Evolutionary conservation across 2,329 filamentous ascomycete species (phyloP).

Genomic region (Pyrenochaeta sp.): DNA sequence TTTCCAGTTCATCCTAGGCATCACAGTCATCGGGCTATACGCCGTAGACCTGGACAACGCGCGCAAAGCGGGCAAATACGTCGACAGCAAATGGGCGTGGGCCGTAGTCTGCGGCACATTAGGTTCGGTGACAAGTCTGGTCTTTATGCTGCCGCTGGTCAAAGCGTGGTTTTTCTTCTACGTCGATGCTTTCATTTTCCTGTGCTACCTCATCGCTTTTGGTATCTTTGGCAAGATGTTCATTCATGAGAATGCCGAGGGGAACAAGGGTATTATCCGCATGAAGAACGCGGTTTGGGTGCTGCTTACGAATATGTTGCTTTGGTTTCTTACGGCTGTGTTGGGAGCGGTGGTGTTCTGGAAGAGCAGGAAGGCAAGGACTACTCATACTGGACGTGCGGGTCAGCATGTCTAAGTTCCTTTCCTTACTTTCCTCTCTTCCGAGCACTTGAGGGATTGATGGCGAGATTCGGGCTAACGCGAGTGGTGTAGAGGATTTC

Average conservation of each 20-base stretch:
- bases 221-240: slow-evolving; percentile 85
- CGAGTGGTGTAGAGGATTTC: slow-evolving; percentile 6
- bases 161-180: slow-evolving; percentile 63
- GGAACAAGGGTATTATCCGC: slow-evolving; percentile 69
- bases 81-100: slow-evolving; percentile 60
- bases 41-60: slow-evolving; percentile 50
- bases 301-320: slow-evolving; percentile 74
- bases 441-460: neutral
- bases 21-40: slow-evolving; percentile 79
- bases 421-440: slow-evolving; percentile 1
- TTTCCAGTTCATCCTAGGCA: slow-evolving; percentile 76
- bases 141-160: slow-evolving; percentile 71
- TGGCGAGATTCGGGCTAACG: slow-evolving; percentile 8
- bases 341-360: slow-evolving; percentile 68
- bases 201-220: slow-evolving; percentile 84
- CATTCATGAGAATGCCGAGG: slow-evolving; percentile 72
- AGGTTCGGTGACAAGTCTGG: slow-evolving; percentile 45
- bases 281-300: slow-evolving; percentile 93
- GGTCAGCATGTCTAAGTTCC: slow-evolving; percentile 32
- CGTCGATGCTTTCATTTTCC: slow-evolving; percentile 75
- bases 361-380: slow-evolving; percentile 42
- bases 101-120: slow-evolving; percentile 56
- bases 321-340: slow-evolving; percentile 75
- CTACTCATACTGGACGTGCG: slow-evolving; percentile 27
- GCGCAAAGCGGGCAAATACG: slow-evolving; percentile 54